Percentiles rank a stretch among this genome's conserved stretches.
phyloP scores from a whole-genome alignment of 257 asterid genomes.

The Scutellaria minor region DNA sequence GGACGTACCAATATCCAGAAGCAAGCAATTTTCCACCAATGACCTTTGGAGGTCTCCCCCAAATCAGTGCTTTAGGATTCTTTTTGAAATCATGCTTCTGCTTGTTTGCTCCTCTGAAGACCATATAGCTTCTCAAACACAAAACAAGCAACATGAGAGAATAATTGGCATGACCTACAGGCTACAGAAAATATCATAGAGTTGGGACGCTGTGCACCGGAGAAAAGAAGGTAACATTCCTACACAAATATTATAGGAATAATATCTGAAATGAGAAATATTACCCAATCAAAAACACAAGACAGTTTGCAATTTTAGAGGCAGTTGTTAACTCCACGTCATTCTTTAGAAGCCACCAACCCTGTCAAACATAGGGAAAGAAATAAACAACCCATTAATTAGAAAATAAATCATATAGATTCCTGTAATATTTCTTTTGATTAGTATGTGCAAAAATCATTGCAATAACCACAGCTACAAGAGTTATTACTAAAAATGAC shows the following conservation, averaged over 20 bases:
- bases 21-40: slow-evolving; percentile 96
- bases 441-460: too few relatives aligned
- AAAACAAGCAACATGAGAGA: slow-evolving; percentile 37
- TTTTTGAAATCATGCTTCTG: slow-evolving; percentile 91
- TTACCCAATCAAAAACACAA: slow-evolving; percentile 80
- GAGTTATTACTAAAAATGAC: slow-evolving; percentile 7
- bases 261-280: slow-evolving; percentile 32
- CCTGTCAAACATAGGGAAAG: slow-evolving; percentile 51
- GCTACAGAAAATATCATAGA: background rate
- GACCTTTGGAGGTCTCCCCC: slow-evolving; percentile 94
- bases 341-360: slow-evolving; percentile 93
- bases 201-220: background rate
- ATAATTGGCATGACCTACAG: slow-evolving; percentile 10
- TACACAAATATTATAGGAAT: slow-evolving; percentile 7
- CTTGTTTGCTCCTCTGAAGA: slow-evolving; percentile 98
- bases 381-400: slow-evolving; percentile 23
- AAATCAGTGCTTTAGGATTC: slow-evolving; percentile 82
- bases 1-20: slow-evolving; percentile 92
- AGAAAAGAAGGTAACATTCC: slow-evolving; percentile 6
- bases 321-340: slow-evolving; percentile 79
- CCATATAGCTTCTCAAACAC: slow-evolving; percentile 62
- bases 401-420: slow-evolving; percentile 10
- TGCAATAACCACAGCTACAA: background rate
- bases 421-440: background rate
- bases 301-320: slow-evolving; percentile 77